phyloP scores from a whole-genome alignment of 2,329 filamentous ascomycete species.

The Periconia macrospinosa region DNA sequence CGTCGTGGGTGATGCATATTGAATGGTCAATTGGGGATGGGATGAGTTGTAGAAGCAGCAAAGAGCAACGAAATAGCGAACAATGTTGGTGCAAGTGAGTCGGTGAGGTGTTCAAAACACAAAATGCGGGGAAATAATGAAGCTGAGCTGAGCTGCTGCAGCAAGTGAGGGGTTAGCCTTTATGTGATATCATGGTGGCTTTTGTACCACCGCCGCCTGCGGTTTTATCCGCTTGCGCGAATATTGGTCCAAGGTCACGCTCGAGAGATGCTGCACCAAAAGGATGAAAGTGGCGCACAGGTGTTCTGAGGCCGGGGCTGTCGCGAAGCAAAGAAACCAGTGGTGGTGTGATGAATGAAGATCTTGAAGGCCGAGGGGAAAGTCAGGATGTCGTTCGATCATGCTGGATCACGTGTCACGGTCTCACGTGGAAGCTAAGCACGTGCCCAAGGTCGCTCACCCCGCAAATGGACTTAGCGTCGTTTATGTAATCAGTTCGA shows the following conservation, averaged over 20 bases:
- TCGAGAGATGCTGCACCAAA: conserved; percentile 16
- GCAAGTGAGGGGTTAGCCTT: conserved; percentile 39
- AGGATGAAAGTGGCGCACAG: conserved; percentile 9
- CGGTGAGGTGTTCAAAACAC: not conserved
- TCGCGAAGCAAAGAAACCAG: not conserved
- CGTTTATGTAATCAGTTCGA: too few relatives aligned
- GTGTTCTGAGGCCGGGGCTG: conserved; percentile 1
- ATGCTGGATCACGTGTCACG: not conserved
- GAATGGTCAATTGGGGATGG: not conserved
- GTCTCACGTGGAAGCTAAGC: not conserved
- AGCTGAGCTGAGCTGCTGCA: conserved; percentile 20
- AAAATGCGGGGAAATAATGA: conserved; percentile 1
- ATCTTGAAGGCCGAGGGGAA: too few relatives aligned
- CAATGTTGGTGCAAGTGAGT: not conserved
- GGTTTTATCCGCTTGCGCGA: conserved; percentile 15
- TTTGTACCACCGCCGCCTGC: conserved; percentile 15
- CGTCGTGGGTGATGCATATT: conserved; percentile 23
- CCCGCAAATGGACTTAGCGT: too few relatives aligned
- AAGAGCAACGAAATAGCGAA: not conserved
- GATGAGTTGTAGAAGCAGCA: not conserved
- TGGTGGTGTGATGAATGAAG: conserved; percentile 23
- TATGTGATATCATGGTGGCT: conserved; percentile 39
- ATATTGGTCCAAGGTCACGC: conserved; percentile 32
- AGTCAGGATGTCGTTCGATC: conserved; percentile 9
- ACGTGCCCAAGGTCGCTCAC: not conserved